Evolutionary conservation across 108 stramenopile species (phyloP), one percentile per base, ranked within the genome.

Genomic region (Nitzschia sp.): DNA sequence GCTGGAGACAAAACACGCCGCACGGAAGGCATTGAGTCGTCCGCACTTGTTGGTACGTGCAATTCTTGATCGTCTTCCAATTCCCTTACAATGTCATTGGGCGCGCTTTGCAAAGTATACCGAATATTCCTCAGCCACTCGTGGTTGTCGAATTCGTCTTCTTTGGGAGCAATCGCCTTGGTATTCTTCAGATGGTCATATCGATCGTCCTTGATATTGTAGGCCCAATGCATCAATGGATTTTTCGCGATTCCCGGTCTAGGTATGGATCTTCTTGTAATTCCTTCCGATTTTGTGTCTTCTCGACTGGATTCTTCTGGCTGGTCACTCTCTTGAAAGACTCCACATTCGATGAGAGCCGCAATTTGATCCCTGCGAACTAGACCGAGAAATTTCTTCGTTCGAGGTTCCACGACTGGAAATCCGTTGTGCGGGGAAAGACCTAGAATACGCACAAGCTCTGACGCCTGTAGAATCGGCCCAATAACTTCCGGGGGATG

Each of bases 321-420:
- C 13, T 6, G 13, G 6, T 9, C 38, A 11, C 29, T 64, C 21
- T 81, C 47, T 45, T 81, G 55, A 68, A 84, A 80, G 1, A 81
- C 58, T 24, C 83, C 78, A 64, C 76, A 80, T 69, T 84, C 83
- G 11, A 84, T 28, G 31, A 84, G 46, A 2, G 83, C 83, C 17
- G 71, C 73, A 55, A 84, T 76, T 51, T 84, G 83, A 38, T 84
- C 73, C 13, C 84, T 62, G 21, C 81, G 70, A 4, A 85, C 84
- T n/a, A 85, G 51, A 1, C 84, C 84, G 11, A 75, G 15, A 0
- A 82, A 79, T 18, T 71, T 64, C 17, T 69, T 60, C 15, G 51
- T 54, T 5, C 68, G 5, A 2, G 68, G 47, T 30, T 80, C 76
- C 17, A 92, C 79, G 8, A 96, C 88, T 1, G 91, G 94, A 64